Base-by-base conservation (phyloP, 352 stramenopile genomes). In the Thalassiosira sp. region DNA sequence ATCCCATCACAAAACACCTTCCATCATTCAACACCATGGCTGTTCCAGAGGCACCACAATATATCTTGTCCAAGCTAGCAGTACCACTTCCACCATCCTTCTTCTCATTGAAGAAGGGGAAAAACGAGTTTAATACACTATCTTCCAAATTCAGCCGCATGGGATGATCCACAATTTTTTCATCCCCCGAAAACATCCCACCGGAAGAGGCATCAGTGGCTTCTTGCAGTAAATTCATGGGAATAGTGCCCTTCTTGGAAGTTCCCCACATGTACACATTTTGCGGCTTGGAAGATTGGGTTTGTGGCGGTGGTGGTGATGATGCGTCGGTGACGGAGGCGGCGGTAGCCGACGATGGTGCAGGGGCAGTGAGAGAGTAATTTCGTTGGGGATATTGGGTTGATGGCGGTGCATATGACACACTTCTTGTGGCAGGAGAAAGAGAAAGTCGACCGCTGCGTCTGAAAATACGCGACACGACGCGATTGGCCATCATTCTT, bases 241-340 rank as follows among this genome's bases (percentile, higher is more conserved):
- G 79, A 27, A 79, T 75, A 24, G 62, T 77, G 16, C 59, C 69
- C 52, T 66, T 69, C 43, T 76, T 82, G 20, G 84, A 79, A 11
- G 81, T 87, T 28, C 81, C 84, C 84, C 84, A 90, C 42, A 80
- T 85, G 72, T 87, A 90, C 10, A 86, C 28, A 58, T 69, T 68
- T 24, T 58, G 42, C 18, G 58, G 54, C 25, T 20, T 31, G 1
- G 35, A 31, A 37, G 22, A 28, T 46, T 49, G 51, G n/a, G 37
- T 0, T 51, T 20, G 58, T 24, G 16, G 15, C 60, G 62, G 37
- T 10, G 13, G 11, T 20, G 22, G 2, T 18, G 57, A 16, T 5
- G 13, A 0, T 35, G 13, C 6, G 5, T 33, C 53, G 25, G 10
- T 20, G 7, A 46, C 46, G 28, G 13, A 5, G 5, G 16, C 53